A percentile compares a stretch with the other conserved stretches of the same genome.
Conservation (phyloP, 1,284 basidiomycete genomes). For the Heterobasidion parviporum region DNA sequence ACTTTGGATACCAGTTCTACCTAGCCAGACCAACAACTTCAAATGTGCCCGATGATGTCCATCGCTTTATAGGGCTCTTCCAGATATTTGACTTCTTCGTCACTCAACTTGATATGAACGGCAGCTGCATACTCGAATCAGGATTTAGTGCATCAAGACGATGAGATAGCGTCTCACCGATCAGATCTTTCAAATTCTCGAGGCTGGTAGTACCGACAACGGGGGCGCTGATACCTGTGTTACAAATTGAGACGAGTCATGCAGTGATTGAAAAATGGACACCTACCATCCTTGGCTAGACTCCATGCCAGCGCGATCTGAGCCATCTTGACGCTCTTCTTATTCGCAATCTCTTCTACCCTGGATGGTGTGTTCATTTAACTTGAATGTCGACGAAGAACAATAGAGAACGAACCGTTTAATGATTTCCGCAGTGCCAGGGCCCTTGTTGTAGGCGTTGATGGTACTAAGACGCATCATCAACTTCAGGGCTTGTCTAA, state of each 20-base stretch:
- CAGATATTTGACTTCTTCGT: conserved; percentile 33
- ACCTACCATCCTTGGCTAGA: conserved; percentile 18
- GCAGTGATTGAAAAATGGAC: neutral
- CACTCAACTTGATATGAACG: conserved; percentile 26
- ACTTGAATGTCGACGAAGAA: neutral
- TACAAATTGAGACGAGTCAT: neutral
- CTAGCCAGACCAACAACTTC: no score
- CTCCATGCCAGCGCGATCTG: conserved; percentile 34
- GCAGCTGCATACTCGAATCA: conserved; percentile 13
- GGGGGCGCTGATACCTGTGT: conserved; percentile 17
- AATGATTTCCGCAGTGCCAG: conserved; percentile 13
- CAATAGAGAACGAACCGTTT: conserved; percentile 14
- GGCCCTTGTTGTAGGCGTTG: neutral
- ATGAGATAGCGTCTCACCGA: conserved; percentile 11
- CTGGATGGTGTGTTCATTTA: conserved; percentile 1
- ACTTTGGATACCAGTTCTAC: no score
- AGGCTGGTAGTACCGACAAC: conserved; percentile 25
- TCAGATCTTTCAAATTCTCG: conserved; percentile 21
- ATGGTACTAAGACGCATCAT: neutral
- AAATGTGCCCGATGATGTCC: conserved; percentile 10
- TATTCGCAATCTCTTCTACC: conserved; percentile 35
- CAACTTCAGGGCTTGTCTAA: no score
- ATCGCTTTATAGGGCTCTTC: conserved; percentile 14
- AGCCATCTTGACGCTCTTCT: conserved; percentile 30
- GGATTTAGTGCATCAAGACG: neutral